Conservation (phyloP, 306 rosid genomes). For the Cucurbita moschata region DNA sequence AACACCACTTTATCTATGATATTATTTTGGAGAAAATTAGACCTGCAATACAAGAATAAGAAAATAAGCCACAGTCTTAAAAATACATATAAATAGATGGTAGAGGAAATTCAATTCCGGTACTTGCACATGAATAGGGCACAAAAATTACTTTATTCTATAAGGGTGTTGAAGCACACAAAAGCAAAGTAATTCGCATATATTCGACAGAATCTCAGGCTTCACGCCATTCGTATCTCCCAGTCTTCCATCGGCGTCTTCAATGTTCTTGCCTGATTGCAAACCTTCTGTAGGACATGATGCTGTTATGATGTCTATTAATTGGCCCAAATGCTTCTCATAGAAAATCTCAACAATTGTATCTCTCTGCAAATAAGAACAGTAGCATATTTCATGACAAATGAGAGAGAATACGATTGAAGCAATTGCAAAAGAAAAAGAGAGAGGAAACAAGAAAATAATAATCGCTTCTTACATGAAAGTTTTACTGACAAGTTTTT, state of each 20-base stretch:
- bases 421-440: neutral
- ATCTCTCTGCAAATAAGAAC: conserved; percentile 53
- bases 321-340: conserved; percentile 80
- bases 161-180: conserved; percentile 87
- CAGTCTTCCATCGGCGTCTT: conserved; percentile 25
- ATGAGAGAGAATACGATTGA: conserved; percentile 8
- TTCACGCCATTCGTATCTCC: conserved; percentile 34
- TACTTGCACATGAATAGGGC: conserved; percentile 15
- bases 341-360: conserved; percentile 74
- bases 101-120: conserved; percentile 1
- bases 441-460: neutral
- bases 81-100: neutral
- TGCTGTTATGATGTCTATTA: conserved; percentile 59
- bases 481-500: conserved; percentile 42
- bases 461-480: conserved; percentile 20
- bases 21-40: conserved; percentile 63
- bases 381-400: conserved; percentile 8
- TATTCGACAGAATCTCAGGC: conserved; percentile 81
- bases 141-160: conserved; percentile 66
- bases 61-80: neutral
- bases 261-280: conserved; percentile 25
- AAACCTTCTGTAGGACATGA: conserved; percentile 60
- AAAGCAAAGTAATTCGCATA: conserved; percentile 87
- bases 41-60: conserved; percentile 37
- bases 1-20: conserved; percentile 61